These are phyloP conservation scores for Cyberlindnera mrakii DNA, from an alignment of 805 yeast species.

Conservation along the genomic window DNA sequence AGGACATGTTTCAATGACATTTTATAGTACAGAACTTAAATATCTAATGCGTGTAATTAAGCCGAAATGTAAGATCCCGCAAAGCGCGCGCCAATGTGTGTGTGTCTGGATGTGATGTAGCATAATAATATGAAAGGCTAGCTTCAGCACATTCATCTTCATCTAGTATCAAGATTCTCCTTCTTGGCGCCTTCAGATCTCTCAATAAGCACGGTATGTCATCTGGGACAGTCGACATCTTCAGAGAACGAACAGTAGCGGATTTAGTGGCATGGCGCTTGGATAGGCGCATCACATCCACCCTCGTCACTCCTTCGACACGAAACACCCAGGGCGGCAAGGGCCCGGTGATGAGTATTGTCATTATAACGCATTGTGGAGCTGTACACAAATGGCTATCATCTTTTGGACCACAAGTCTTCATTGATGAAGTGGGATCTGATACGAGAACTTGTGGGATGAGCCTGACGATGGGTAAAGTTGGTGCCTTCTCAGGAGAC, in stretches of 20 bases:
- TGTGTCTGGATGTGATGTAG: no score
- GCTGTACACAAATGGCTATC: neutral
- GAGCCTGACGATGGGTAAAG: neutral
- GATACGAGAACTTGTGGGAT: neutral
- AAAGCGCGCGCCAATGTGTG: no score
- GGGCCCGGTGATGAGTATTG: neutral
- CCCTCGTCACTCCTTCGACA: no score
- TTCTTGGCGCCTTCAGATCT: neutral
- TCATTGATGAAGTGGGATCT: neutral
- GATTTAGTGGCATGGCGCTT: slow-evolving; percentile 1
- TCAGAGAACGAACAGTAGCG: slow-evolving; percentile 2
- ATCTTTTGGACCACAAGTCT: neutral
- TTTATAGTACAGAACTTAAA: neutral
- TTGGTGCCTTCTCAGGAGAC: slow-evolving; percentile 4
- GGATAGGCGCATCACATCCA: neutral
- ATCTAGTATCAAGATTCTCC: neutral
- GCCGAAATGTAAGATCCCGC: no score
- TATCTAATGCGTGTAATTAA: no score
- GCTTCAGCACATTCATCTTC: no score
- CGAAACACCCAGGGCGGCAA: no score
- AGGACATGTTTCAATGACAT: slow-evolving; percentile 16
- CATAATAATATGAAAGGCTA: no score
- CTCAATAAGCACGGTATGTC: neutral
- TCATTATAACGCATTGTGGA: neutral
- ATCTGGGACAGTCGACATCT: neutral